phyloP scores from a whole-genome alignment of 2,329 filamentous ascomycete genomes.

The Didymella glomerata region DNA sequence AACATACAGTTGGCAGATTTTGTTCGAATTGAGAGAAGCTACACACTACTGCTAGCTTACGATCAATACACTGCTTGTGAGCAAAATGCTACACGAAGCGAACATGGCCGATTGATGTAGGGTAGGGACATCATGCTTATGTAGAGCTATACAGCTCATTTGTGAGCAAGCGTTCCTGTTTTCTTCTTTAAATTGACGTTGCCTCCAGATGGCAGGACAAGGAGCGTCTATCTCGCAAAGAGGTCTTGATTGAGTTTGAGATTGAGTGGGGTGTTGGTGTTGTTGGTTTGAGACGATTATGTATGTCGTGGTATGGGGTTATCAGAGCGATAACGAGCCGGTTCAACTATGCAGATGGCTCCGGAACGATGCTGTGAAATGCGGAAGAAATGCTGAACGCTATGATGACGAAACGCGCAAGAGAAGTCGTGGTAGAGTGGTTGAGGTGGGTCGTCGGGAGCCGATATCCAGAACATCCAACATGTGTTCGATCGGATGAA shows the following conservation, averaged over 20 bases:
- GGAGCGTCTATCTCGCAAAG: constrained; percentile 2
- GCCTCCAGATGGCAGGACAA: constrained; percentile 5
- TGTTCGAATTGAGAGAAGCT: constrained; percentile 12
- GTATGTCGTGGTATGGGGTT: neutral
- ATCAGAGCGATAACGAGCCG: constrained; percentile 4
- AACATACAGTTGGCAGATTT: neutral
- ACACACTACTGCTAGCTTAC: constrained; percentile 7
- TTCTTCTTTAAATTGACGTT: neutral
- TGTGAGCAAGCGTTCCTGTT: neutral
- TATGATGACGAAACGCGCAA: constrained; percentile 8
- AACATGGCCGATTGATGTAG: constrained; percentile 1
- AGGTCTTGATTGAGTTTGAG: neutral
- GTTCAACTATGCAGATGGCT: constrained; percentile 12
- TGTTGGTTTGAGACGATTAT: constrained; percentile 7
- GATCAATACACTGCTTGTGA: constrained; percentile 1
- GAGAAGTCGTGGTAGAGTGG: constrained; percentile 2
- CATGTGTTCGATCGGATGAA: neutral
- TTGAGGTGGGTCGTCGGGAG: neutral
- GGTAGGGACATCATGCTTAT: neutral
- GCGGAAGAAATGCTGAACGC: constrained; percentile 21
- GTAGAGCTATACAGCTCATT: neutral
- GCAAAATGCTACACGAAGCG: constrained; percentile 3
- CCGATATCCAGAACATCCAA: constrained; percentile 8
- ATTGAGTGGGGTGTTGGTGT: constrained; percentile 22
- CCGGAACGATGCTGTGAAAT: constrained; percentile 16